Base-by-base conservation (phyloP, 306 rosid species). In the Arachis stenosperma region DNA sequence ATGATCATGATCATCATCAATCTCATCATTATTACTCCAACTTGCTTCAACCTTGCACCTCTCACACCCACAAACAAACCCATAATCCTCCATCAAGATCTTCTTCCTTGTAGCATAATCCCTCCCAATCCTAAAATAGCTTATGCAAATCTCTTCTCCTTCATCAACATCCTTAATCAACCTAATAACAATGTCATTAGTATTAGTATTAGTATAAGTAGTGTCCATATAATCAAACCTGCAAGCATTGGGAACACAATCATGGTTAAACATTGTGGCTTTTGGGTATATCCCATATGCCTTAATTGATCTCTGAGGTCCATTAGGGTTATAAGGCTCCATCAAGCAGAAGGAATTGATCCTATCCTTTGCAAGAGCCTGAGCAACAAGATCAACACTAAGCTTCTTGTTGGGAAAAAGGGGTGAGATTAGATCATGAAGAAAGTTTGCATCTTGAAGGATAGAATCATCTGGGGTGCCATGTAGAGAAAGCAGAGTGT, bases 241-340 rank as follows among this genome's bases (percentile, higher is more conserved):
- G 78, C 95, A 91, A 1, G 97, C 97, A 61, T 91, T 87, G 41
- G 97, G 97, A 42, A 91, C 74, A 69, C 95, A 91, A 9, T 77
- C 89, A 44, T 91, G 95, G 78, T 91, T 91, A 44, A 84, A 87
- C 11, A 86, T 43, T 0, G 90, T 70, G 6, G 92, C 86, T 13
- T 67, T 75, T 11, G 87, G 86, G 75, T 90, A 90, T 41, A 90
- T 79, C 0, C 76, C 89, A 55, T 80, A 90, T 0, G 89, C 96
- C 58, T 85, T 87, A 9, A 86, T 87, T 0, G 85, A 78, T 54
- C 95, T 82, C 59, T 76, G 77, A 48, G 86, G 88, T 0, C 81
- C 88, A 11, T 79, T 61, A 22, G 52, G 74, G 57, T 82, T 50
- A 70, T 60, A 77, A 36, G 94, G 90, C 40, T 90, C 86, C 97